These are phyloP conservation scores for Eruca vesicaria DNA, from an alignment of 441 rosid genomes.

Conservation along the genomic window DNA sequence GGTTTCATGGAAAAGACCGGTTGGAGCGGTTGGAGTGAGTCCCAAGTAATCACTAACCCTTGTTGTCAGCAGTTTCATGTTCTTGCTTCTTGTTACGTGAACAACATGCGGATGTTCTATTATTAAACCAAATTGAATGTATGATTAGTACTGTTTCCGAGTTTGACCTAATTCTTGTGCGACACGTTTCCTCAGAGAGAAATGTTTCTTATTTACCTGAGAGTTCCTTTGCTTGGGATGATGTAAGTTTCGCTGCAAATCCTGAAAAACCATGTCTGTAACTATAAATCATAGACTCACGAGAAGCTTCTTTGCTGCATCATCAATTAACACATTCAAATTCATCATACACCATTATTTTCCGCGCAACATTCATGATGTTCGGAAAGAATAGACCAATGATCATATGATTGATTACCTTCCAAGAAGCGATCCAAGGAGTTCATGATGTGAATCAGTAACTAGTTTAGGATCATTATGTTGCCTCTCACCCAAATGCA, in stretches of 20 bases:
- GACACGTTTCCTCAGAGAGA: conserved; percentile 18
- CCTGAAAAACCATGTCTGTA: conserved; percentile 77
- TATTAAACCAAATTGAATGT: background rate
- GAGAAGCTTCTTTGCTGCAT: conserved; percentile 60
- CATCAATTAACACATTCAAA: conserved; percentile 3
- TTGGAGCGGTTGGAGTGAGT: conserved; percentile 43
- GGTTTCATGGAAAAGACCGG: conserved; percentile 41
- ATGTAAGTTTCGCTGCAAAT: conserved; percentile 64
- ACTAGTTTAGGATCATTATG: conserved; percentile 39
- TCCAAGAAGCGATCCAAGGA: conserved; percentile 44
- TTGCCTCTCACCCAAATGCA: conserved; percentile 37
- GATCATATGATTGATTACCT: conserved; percentile 32
- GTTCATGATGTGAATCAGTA: conserved; percentile 39
- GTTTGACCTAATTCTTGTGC: conserved; percentile 2
- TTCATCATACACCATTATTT: background rate
- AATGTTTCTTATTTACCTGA: conserved; percentile 37
- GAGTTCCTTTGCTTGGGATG: conserved; percentile 53
- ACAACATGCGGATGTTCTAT: conserved; percentile 59
- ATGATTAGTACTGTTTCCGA: background rate
- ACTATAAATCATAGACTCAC: conserved; percentile 57
- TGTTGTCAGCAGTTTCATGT: conserved; percentile 56
- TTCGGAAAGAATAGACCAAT: background rate
- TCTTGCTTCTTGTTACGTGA: conserved; percentile 47
- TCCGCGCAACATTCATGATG: background rate
- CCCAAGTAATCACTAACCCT: conserved; percentile 69